Evolutionary conservation across 208 protist species (phyloP), one percentile per base, ranked within the genome.

Genomic region (Leishmania amazonensis): DNA sequence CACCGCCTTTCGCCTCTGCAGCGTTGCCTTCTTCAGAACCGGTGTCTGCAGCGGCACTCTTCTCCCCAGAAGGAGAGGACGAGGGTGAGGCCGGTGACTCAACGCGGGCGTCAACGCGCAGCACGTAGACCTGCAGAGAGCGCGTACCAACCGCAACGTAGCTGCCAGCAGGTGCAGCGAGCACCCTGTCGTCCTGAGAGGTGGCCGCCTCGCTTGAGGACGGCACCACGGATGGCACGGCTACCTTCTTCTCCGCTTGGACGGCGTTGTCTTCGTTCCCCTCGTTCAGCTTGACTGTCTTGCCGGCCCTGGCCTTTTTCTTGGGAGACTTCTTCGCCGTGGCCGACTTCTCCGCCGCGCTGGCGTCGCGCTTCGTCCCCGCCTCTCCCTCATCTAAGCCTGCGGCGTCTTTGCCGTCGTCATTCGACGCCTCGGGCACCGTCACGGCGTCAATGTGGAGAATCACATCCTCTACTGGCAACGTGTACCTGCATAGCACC

Each of bases 121-220:
- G 67, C 28, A 98, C 83, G 81, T 93, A 96, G 67, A 98, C 85
- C 79, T 98, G 95, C 58, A 96, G 85, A 0, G 88, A 78, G 40
- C 93, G 91, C 57, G 95, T 98, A 49, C 92, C 92, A 9, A 96
- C 57, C 15, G 95, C 95, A 67, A 98, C 84, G 90, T 96, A 96
- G 82, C 88, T 81, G 6, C 95, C 95, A 53, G 83, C 31, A 6
- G 91, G 88, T 6, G 91, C 89, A 8, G 60, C 47, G 19, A 88
- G 81, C 4, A 88, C 86, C 81, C 72, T 45, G 9, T 45, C 75
- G 38, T 31, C 58, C 3, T 40, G 73, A 54, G 73, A 57, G 21
- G 73, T 11, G 24, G 7, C 49, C 17, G 53, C 28, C 17, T 19
- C 73, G 21, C 17, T 38, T 13, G 40, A 47, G 42, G 67, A 47